Conservation (phyloP, 2,329 filamentous ascomycete species). For the Fusarium drepaniforme region DNA sequence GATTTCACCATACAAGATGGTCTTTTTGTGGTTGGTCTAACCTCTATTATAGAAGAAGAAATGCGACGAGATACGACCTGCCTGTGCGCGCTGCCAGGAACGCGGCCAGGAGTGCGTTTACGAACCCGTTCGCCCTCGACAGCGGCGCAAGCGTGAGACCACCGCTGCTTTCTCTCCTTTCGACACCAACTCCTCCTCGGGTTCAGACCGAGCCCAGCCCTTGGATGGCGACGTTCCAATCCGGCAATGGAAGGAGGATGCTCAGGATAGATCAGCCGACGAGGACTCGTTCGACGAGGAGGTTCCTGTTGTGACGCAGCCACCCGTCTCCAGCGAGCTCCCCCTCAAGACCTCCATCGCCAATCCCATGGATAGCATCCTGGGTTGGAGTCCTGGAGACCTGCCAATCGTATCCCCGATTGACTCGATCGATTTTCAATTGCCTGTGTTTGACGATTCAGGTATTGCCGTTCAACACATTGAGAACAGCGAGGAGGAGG, state of each 20-base stretch:
- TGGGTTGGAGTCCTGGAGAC: slow-evolving; percentile 38
- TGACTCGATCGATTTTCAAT: slow-evolving; percentile 48
- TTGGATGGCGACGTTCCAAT: slow-evolving; percentile 15
- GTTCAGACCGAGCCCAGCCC: slow-evolving; percentile 33
- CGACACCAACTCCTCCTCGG: slow-evolving; percentile 35
- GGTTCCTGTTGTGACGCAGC: slow-evolving; percentile 9
- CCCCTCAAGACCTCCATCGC: slow-evolving; percentile 24
- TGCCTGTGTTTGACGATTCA: slow-evolving; percentile 42
- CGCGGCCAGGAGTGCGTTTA: slow-evolving; percentile 63
- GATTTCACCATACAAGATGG: background rate
- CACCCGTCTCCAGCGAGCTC: slow-evolving; percentile 14
- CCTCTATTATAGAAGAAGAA: slow-evolving; percentile 64
- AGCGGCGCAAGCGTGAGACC: slow-evolving; percentile 51
- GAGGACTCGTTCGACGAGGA: slow-evolving; percentile 31
- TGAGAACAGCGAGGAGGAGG: slow-evolving; percentile 38
- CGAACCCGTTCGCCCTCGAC: slow-evolving; percentile 58
- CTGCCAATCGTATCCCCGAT: slow-evolving; percentile 47
- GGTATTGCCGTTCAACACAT: slow-evolving; percentile 19
- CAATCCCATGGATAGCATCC: slow-evolving; percentile 23
- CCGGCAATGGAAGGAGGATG: slow-evolving; percentile 27
- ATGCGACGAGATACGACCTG: slow-evolving; percentile 65
- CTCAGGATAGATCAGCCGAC: slow-evolving; percentile 29
- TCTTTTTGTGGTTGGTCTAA: slow-evolving; percentile 9
- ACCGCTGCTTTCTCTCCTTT: slow-evolving; percentile 29
- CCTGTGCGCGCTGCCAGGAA: slow-evolving; percentile 64